Evolutionary conservation across 106 monocot species (phyloP).

Genomic region (Gastrodia elata): DNA sequence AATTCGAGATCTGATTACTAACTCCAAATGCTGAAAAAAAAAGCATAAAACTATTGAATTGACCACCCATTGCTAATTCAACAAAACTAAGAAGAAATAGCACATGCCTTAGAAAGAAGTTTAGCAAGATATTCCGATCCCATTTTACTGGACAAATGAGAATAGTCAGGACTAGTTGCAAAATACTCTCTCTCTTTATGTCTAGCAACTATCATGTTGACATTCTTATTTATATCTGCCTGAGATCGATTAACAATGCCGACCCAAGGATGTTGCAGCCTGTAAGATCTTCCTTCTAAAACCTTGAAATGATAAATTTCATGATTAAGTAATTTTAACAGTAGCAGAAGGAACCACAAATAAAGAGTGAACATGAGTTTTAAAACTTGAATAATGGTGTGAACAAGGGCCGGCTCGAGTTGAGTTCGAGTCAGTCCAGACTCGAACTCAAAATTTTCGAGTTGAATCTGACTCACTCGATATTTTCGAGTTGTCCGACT

Average conservation of each 20-base stretch:
- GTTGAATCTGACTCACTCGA: too few relatives aligned
- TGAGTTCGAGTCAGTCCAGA: too few relatives aligned
- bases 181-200: conserved; percentile 48
- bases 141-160: conserved; percentile 49
- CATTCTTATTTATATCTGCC: conserved; percentile 51
- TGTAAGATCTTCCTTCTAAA: conserved; percentile 48
- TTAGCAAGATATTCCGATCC: conserved; percentile 64
- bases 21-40: conserved; percentile 46
- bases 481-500: too few relatives aligned
- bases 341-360: not conserved
- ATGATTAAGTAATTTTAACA: not conserved
- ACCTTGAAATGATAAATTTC: conserved; percentile 20
- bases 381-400: not conserved
- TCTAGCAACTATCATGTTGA: conserved; percentile 47
- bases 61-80: not conserved
- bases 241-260: conserved; percentile 63
- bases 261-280: conserved; percentile 56
- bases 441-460: too few relatives aligned
- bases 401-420: too few relatives aligned
- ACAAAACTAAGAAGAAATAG: not conserved
- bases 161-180: conserved; percentile 42
- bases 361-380: not conserved
- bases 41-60: not conserved
- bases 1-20: conserved; percentile 41
- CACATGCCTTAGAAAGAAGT: conserved; percentile 41